phyloP scores from a whole-genome alignment of 2,329 filamentous ascomycete genomes.

The Podosphaera fusca region DNA sequence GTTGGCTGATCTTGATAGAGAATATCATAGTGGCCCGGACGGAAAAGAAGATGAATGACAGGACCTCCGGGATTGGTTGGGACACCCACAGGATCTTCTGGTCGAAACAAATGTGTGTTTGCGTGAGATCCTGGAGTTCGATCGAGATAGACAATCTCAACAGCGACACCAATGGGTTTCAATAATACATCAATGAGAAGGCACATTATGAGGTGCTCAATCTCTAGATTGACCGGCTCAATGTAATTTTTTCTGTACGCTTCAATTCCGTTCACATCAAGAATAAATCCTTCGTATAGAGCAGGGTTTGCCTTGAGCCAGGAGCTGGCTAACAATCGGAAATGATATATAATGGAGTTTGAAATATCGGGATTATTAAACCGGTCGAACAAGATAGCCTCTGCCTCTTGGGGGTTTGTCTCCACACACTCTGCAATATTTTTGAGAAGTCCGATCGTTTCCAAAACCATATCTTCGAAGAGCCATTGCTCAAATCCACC shows the following conservation, averaged over 20 bases:
- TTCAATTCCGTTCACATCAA: conserved; percentile 31
- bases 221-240: conserved; percentile 57
- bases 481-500: conserved; percentile 49
- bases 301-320: conserved; percentile 57
- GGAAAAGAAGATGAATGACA: conserved; percentile 37
- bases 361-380: conserved; percentile 55
- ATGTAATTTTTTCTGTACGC: conserved; percentile 49
- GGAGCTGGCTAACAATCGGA: conserved; percentile 57
- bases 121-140: conserved; percentile 56
- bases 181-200: conserved; percentile 59
- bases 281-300: conserved; percentile 50
- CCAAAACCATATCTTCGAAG: conserved; percentile 66
- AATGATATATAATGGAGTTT: conserved; percentile 65
- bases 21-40: conserved; percentile 78
- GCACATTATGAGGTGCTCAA: conserved; percentile 71
- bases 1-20: conserved; percentile 40
- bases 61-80: conserved; percentile 20
- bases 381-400: conserved; percentile 29
- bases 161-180: conserved; percentile 50
- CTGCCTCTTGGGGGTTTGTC: conserved; percentile 21
- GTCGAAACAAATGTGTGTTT: conserved; percentile 27
- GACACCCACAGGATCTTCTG: conserved; percentile 19
- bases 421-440: conserved; percentile 36
- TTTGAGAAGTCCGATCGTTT: conserved; percentile 43
- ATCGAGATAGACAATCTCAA: conserved; percentile 84